Evolutionary conservation across 495 filamentous ascomycete species (phyloP).

Genomic region (Darksidea phi): DNA sequence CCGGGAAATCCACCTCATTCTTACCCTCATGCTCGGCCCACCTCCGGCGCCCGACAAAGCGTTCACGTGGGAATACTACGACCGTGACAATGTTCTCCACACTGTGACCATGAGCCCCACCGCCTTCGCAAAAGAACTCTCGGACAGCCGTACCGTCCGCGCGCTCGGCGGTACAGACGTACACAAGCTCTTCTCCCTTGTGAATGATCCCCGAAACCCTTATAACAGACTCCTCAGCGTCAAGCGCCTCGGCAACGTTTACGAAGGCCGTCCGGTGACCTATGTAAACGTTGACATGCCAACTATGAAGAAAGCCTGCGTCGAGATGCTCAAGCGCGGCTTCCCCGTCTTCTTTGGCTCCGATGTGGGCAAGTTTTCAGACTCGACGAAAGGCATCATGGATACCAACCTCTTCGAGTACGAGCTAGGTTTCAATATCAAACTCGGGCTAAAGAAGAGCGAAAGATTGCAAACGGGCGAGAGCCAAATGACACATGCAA

Average conservation of each 20-base stretch:
- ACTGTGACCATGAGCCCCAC: constrained; percentile 52
- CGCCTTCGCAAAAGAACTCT: constrained; percentile 64
- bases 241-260: constrained; percentile 73
- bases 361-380: constrained; percentile 80
- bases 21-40: constrained; percentile 75
- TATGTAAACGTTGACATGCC: constrained; percentile 80
- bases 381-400: constrained; percentile 67
- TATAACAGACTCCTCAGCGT: constrained; percentile 71
- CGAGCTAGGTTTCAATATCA: constrained; percentile 73
- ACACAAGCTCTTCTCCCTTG: constrained; percentile 67
- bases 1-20: constrained; percentile 71
- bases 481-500: constrained; percentile 82
- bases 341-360: constrained; percentile 84
- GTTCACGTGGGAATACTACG: constrained; percentile 76
- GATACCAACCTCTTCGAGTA: constrained; percentile 71
- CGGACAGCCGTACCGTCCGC: constrained; percentile 46
- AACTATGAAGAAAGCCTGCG: constrained; percentile 67
- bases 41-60: constrained; percentile 63
- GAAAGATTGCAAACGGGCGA: constrained; percentile 68
- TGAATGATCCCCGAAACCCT: constrained; percentile 78
- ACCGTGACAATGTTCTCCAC: constrained; percentile 61
- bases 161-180: constrained; percentile 55
- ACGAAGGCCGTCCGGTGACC: constrained; percentile 65
- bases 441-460: constrained; percentile 69
- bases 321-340: constrained; percentile 71